A percentile compares a stretch with the other conserved stretches of the same genome.
Conservation (phyloP, 306 rosid genomes). For the Rosa persica region DNA sequence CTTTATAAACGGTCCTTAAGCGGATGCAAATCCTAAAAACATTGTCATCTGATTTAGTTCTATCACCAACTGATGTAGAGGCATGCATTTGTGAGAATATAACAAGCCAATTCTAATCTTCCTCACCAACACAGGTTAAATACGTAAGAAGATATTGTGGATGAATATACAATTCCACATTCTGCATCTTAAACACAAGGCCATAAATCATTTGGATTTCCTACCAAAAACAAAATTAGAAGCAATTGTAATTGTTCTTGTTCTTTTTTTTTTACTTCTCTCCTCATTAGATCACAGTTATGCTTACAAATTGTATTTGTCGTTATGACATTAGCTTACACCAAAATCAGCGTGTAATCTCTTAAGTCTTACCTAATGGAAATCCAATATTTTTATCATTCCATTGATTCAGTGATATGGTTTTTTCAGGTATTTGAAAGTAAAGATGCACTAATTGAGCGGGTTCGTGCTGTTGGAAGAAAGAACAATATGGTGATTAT, state of each 20-base stretch:
- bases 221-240: not conserved
- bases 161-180: not conserved
- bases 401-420: too few relatives aligned
- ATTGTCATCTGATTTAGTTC: slow-evolving; percentile 88
- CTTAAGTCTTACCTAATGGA: too few relatives aligned
- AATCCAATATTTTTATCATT: too few relatives aligned
- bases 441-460: too few relatives aligned
- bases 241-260: not conserved
- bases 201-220: not conserved
- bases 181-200: not conserved
- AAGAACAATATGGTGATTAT: too few relatives aligned
- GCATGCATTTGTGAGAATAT: not conserved
- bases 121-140: not conserved
- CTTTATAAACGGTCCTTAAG: not conserved
- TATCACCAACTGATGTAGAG: slow-evolving; percentile 75
- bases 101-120: not conserved
- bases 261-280: not conserved
- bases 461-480: too few relatives aligned
- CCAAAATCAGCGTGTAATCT: too few relatives aligned
- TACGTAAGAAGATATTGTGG: not conserved
- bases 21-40: not conserved
- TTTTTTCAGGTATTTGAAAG: too few relatives aligned
- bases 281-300: not conserved
- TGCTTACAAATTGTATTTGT: not conserved
- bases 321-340: not conserved